Base-by-base conservation (phyloP, 2,329 filamentous ascomycete genomes). In the Penicillium sp. region DNA sequence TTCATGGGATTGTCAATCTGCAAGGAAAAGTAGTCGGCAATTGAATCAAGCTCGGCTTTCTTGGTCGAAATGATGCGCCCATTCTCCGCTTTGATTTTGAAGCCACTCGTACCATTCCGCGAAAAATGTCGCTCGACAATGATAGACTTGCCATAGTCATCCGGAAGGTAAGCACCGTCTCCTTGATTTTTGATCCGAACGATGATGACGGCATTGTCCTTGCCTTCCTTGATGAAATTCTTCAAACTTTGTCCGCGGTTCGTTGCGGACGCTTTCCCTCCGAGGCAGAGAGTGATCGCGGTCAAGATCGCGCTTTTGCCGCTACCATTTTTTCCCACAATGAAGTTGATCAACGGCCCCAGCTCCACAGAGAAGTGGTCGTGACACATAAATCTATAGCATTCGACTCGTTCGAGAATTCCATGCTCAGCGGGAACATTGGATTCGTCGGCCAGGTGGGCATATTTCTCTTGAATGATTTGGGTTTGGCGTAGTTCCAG, bases 1-100 rank as follows among this genome's bases (percentile, higher is more conserved):
- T 93, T 96, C 69, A 98, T 82, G 0, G 92, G 92, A 52, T 98
- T 98, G 58, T 96, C 90, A 40, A 98, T 87, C 61, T 96, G 90
- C 28, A 98, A 71, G 28, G 84, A 85, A 60, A 88, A 96, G 60
- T 86, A 93, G 61, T 98, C 92, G 28, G 87, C 82, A 32, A 98
- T 90, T 49, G 95, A 85, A 50, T 95, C 89, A 6, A 98, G 76
- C 50, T 95, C 90, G 6, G 77, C 72, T 59, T 85, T 92, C 64
- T 88, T 94, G 6, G 75, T 85, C 0, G 88, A 94, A 32, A 95
- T 75, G 15, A 82, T 71, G 37, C 77, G 79, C 14, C 79, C 83
- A 7, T 75, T 72, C 1, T 75, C 76, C 30, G 79, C 83, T 63
- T 94, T 95, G 47, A 96, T 70, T 63, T 88, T 94, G 72, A 94